Percentiles rank a stretch among this genome's conserved stretches.
Evolutionary conservation across 345 rosid species (phyloP).

Genomic region (Linum usitatissimum): DNA sequence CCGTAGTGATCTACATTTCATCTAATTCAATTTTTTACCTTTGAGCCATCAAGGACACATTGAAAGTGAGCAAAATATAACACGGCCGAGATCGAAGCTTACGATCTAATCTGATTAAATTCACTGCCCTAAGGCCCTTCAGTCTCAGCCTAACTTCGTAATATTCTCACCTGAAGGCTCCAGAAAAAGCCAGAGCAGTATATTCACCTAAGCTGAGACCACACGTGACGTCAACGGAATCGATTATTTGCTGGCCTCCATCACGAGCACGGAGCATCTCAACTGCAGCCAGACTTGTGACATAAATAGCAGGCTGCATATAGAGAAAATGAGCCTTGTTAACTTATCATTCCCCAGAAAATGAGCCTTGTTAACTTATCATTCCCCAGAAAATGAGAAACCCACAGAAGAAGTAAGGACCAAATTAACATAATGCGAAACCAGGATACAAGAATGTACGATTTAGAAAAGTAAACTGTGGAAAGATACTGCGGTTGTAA

Average conservation of each 20-base stretch:
- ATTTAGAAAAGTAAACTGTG: too few relatives aligned
- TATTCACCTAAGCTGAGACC: slow-evolving; percentile 99
- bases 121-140: neutral
- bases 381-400: neutral
- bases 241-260: slow-evolving; percentile 77
- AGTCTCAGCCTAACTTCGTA: too few relatives aligned
- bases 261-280: slow-evolving; percentile 78
- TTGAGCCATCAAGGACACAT: too few relatives aligned
- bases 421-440: too few relatives aligned
- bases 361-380: neutral
- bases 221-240: slow-evolving; percentile 86
- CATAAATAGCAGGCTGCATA: slow-evolving; percentile 95
- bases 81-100: neutral
- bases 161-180: slow-evolving; percentile 68
- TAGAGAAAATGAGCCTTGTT: slow-evolving; percentile 6
- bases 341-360: neutral
- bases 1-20: too few relatives aligned
- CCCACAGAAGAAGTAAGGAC: neutral
- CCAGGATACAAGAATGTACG: too few relatives aligned
- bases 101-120: neutral
- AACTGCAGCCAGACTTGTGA: slow-evolving; percentile 95
- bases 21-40: too few relatives aligned
- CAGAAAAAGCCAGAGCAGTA: slow-evolving; percentile 92
- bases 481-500: too few relatives aligned
- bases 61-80: too few relatives aligned